Evolutionary conservation across 176 grass and related monocot genomes (phyloP).

Genomic region (Musa acuminata): DNA sequence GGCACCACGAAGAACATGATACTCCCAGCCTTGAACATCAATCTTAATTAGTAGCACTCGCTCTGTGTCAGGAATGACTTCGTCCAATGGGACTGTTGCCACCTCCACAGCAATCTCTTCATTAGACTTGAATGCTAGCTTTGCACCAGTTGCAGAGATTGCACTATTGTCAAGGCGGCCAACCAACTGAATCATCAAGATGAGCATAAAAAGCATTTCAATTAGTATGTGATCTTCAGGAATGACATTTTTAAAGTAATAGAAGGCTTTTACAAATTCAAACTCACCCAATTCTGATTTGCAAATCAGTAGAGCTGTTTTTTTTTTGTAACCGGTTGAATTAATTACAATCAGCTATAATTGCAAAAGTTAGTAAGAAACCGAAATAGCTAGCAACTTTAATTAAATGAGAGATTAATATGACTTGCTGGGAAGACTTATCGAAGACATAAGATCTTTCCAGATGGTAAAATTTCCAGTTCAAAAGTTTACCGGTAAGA

Average conservation of each 20-base stretch:
- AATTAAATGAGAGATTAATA: neutral
- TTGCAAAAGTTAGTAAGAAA: neutral
- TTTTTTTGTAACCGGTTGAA: neutral
- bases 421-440: neutral
- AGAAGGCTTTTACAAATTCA: neutral
- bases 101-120: constrained; percentile 58
- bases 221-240: neutral
- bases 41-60: constrained; percentile 68
- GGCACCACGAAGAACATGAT: constrained; percentile 71
- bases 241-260: too few relatives aligned
- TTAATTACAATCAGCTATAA: neutral
- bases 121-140: constrained; percentile 80
- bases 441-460: neutral
- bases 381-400: neutral
- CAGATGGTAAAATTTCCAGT: neutral
- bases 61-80: constrained; percentile 58
- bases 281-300: neutral
- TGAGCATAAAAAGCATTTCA: constrained; percentile 9
- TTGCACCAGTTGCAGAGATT: constrained; percentile 90
- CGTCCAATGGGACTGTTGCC: constrained; percentile 69
- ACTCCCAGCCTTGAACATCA: constrained; percentile 96
- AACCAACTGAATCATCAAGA: constrained; percentile 50
- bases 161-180: constrained; percentile 92
- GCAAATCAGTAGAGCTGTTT: neutral
- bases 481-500: neutral